Evolutionary conservation across 1,139 yeast genomes (phyloP).

Genomic region (Saccharomyces uvarum): DNA sequence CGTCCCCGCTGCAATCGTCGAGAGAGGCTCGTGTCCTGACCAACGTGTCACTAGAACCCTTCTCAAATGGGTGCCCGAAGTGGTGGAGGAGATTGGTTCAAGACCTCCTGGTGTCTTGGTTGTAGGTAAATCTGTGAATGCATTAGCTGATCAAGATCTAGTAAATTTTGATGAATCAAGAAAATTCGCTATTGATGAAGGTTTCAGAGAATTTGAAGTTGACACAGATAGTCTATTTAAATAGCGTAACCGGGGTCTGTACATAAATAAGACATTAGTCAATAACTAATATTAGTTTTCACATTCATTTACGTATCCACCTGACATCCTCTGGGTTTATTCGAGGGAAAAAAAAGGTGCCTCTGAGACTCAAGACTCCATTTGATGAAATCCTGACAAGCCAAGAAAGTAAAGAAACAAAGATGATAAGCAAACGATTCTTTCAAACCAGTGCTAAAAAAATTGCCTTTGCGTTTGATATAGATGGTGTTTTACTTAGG

Average conservation of each 20-base stretch:
- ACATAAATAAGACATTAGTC: neutral
- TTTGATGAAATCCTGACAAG: neutral
- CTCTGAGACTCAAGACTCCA: neutral
- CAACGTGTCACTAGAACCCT: conserved; percentile 78
- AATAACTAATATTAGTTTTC: neutral
- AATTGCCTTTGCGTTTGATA: conserved; percentile 43
- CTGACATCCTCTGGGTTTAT: neutral
- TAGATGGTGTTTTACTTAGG: conserved; percentile 87
- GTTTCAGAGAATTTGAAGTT: conserved; percentile 32
- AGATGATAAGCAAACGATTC: conserved; percentile 13
- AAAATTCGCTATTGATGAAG: conserved; percentile 47
- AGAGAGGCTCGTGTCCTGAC: conserved; percentile 89
- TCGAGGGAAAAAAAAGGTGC: neutral
- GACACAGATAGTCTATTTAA: conserved; percentile 6
- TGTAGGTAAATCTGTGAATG: conserved; percentile 73
- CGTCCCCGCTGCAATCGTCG: conserved; percentile 79
- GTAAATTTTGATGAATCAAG: conserved; percentile 24
- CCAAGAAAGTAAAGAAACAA: neutral
- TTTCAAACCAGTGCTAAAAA: conserved; percentile 12
- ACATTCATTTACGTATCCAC: too few species aligned
- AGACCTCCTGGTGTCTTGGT: conserved; percentile 91
- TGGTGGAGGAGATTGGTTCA: conserved; percentile 74
- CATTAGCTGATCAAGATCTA: conserved; percentile 34
- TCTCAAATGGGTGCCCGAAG: conserved; percentile 56
- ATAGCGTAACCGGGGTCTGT: neutral